Evolutionary conservation across 768 basidiomycete species (phyloP), one percentile per base, ranked within the genome.

Genomic region (Pleurotus platypus): DNA sequence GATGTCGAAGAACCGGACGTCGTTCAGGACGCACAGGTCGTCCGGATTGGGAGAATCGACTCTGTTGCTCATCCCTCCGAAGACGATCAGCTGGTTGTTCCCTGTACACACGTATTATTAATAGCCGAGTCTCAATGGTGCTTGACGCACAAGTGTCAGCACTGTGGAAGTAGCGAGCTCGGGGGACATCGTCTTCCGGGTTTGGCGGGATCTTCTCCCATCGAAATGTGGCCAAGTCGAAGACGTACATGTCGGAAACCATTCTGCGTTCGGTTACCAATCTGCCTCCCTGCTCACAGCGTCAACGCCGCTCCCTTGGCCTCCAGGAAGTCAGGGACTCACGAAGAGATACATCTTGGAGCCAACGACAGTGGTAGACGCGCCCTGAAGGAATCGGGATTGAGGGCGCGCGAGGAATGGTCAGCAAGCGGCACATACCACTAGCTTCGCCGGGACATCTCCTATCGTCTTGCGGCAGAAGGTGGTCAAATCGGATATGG

Each of bases 101-200:
- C 94, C 90, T 89, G 56, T 26, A 61, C 57, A 58, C 24, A 63
- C 12, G 51, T 7, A 50, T 26, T 53, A 37, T 9, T 55, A 30
- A 30, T 43, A 45, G 42, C 16, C 20, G 18, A 26, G 55, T 18
- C 27, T 11, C 6, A 35, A 47, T 35, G 37, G 11, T 37, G 11
- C 53, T 59, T 48, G 57, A 73, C 83, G 64, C 68, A 87, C 90
- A 96, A 57, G 86, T 72, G 72, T 97, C 94, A 11, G 92, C 83
- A 60, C 89, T 92, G 72, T 99, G 97, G 67, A 99, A 99, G 69
- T 99, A 99, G 42, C 97, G 85, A 22, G 94, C 82, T 47, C 83
- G 78, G 0, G 96, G 94, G 8, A 86, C 74, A 49, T 86, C 80
- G 63, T 90, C 89, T 56, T 87, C 88, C 1, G 79, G 74, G 54